Conservation (phyloP, 129 eudicot species). For the Scalesia atractyloides region DNA sequence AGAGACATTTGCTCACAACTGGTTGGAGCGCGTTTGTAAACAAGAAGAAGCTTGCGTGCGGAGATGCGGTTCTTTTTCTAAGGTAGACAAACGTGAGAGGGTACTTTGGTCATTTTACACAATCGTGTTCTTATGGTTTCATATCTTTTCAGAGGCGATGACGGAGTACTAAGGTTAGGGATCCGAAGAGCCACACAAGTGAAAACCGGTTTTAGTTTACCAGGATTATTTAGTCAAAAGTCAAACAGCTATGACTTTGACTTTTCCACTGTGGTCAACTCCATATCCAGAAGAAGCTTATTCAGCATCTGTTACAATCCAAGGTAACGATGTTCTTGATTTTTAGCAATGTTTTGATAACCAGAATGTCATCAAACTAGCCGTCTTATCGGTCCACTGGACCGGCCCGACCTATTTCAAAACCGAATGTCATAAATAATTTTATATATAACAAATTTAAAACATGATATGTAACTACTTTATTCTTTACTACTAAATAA, state of each 20-base stretch:
- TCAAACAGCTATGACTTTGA: constrained; percentile 37
- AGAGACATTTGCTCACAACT: constrained; percentile 96
- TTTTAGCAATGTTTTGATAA: neutral
- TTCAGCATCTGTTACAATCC: constrained; percentile 83
- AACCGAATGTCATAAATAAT: too few species aligned
- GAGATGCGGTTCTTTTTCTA: constrained; percentile 97
- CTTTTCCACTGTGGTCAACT: constrained; percentile 48
- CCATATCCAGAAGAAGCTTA: constrained; percentile 51
- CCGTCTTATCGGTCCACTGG: too few species aligned
- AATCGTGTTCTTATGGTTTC: neutral
- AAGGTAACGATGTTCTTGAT: constrained; percentile 38
- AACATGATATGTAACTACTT: too few species aligned
- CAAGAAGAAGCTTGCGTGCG: constrained; percentile 92
- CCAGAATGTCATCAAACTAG: too few species aligned
- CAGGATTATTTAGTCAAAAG: constrained; percentile 42
- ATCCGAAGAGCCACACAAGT: constrained; percentile 77
- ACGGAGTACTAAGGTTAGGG: constrained; percentile 91
- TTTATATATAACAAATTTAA: too few species aligned
- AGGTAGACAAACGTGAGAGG: constrained; percentile 43
- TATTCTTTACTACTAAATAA: too few species aligned
- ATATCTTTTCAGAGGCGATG: constrained; percentile 60
- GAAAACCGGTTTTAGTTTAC: constrained; percentile 39
- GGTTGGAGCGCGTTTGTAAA: constrained; percentile 98
- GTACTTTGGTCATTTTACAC: constrained; percentile 13
- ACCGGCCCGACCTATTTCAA: too few species aligned